phyloP scores from a whole-genome alignment of 345 rosid genomes.

The Camelina hispida region DNA sequence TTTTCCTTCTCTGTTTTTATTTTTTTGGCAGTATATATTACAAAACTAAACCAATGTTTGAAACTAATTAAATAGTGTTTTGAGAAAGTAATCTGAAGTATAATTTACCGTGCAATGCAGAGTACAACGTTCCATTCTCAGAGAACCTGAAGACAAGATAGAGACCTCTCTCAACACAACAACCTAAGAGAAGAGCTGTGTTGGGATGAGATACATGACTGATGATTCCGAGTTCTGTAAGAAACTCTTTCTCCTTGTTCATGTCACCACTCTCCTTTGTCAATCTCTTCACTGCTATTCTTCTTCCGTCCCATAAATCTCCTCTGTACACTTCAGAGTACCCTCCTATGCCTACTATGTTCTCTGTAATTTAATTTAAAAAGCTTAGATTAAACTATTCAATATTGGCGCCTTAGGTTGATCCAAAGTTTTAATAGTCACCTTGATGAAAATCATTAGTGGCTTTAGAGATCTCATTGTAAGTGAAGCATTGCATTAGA shows the following conservation, averaged over 20 bases:
- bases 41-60: not conserved
- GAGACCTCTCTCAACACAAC: conserved; percentile 87
- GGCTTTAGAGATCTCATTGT: conserved; percentile 71
- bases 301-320: conserved; percentile 70
- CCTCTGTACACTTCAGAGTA: conserved; percentile 95
- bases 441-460: conserved; percentile 76
- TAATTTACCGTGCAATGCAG: conserved; percentile 77
- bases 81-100: conserved; percentile 1
- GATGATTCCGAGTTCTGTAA: conserved; percentile 78
- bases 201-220: conserved; percentile 89
- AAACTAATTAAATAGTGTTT: conserved; percentile 9
- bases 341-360: conserved; percentile 81
- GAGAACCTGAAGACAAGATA: conserved; percentile 80
- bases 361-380: conserved; percentile 46
- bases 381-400: no score
- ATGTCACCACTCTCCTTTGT: conserved; percentile 76
- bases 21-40: not conserved
- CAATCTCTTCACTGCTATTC: conserved; percentile 83
- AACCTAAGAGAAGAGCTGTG: conserved; percentile 79
- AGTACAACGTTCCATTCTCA: conserved; percentile 75
- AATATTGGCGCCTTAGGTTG: no score
- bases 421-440: conserved; percentile 21
- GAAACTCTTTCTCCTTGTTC: conserved; percentile 83
- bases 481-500: conserved; percentile 68
- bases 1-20: conserved; percentile 30